A percentile compares a stretch with the other conserved stretches of the same genome.
Conservation (phyloP, 805 yeast genomes). For the Metschnikowia shivogae region DNA sequence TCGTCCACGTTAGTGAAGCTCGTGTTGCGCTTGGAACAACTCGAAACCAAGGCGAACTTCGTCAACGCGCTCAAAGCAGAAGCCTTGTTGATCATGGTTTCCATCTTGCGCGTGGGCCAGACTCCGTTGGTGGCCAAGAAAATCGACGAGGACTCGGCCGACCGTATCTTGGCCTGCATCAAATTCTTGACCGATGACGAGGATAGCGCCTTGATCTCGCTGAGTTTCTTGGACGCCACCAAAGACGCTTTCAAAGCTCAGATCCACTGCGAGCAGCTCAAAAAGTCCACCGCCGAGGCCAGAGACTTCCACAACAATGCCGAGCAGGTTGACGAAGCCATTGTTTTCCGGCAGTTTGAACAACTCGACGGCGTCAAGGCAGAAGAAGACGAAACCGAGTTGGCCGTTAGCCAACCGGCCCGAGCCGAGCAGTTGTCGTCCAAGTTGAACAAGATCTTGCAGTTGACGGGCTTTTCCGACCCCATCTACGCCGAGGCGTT, state of each 20-base stretch:
- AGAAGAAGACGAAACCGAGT: slow-evolving; percentile 47
- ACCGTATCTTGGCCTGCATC: slow-evolving; percentile 85
- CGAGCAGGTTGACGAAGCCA: slow-evolving; percentile 73
- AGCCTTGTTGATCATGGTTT: slow-evolving; percentile 88
- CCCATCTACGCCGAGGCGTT: slow-evolving; percentile 98
- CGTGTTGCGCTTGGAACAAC: slow-evolving; percentile 66
- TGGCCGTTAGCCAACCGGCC: slow-evolving; percentile 49
- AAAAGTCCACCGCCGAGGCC: slow-evolving; percentile 53
- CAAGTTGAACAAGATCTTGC: slow-evolving; percentile 81
- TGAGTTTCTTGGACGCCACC: slow-evolving; percentile 83
- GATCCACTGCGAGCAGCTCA: slow-evolving; percentile 54
- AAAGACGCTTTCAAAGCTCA: slow-evolving; percentile 77
- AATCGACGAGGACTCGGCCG: slow-evolving; percentile 96
- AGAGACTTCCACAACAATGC: slow-evolving; percentile 58
- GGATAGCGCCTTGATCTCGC: slow-evolving; percentile 47
- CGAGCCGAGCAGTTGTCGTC: slow-evolving; percentile 64
- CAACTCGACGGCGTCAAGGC: slow-evolving; percentile 27
- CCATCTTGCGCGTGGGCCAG: slow-evolving; percentile 84
- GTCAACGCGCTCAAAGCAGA: slow-evolving; percentile 89
- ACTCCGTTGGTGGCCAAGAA: slow-evolving; percentile 62
- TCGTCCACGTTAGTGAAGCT: slow-evolving; percentile 86
- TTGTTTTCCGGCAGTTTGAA: slow-evolving; percentile 74
- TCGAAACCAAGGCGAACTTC: slow-evolving; percentile 50
- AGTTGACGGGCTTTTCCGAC: slow-evolving; percentile 96
- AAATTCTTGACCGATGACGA: slow-evolving; percentile 70